These are phyloP conservation scores for Xylariaceae sp. DNA, from an alignment of 2,329 filamentous ascomycete species.

Conservation along the genomic window DNA sequence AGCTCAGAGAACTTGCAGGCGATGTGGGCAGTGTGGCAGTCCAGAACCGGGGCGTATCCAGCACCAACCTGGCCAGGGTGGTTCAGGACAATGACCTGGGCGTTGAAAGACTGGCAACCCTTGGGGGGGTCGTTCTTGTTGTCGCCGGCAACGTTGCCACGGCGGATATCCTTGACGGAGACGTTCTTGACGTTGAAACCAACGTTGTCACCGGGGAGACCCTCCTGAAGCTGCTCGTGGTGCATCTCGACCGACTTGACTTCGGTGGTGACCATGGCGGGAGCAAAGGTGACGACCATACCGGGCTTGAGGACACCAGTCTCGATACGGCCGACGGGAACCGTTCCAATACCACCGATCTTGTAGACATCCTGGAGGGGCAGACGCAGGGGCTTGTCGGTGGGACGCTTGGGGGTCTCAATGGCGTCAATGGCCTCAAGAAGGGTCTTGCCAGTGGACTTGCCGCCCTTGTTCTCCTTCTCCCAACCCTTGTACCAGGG, in stretches of 20 bases:
- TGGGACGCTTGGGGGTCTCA: constrained; percentile 83
- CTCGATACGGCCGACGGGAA: constrained; percentile 99
- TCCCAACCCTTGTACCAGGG: constrained; percentile 99
- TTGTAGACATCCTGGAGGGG: constrained; percentile 99
- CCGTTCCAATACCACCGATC: constrained; percentile 99
- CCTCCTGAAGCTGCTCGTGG: constrained; percentile 96
- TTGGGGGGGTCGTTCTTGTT: constrained; percentile 98
- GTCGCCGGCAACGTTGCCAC: constrained; percentile 99
- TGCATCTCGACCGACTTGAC: constrained; percentile 99
- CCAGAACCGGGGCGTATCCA: constrained; percentile 97
- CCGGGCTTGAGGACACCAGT: constrained; percentile 89
- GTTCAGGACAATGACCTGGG: constrained; percentile 99
- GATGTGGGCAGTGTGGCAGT: constrained; percentile 99
- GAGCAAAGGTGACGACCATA: constrained; percentile 97
- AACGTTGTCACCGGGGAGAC: constrained; percentile 99
- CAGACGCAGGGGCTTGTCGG: constrained; percentile 99
- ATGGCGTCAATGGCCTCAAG: constrained; percentile 98
- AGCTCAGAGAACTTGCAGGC: constrained; percentile 99
- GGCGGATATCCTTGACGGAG: constrained; percentile 99
- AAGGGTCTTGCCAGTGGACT: constrained; percentile 90
- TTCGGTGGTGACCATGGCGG: constrained; percentile 99
- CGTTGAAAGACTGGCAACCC: constrained; percentile 90
- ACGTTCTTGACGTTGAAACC: constrained; percentile 99
- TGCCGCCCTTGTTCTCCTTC: constrained; percentile 84
- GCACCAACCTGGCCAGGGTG: constrained; percentile 99